Evolutionary conservation across 2,329 filamentous ascomycete species (phyloP), one percentile per base, ranked within the genome.

Genomic region (Nigrograna mackinnonii): DNA sequence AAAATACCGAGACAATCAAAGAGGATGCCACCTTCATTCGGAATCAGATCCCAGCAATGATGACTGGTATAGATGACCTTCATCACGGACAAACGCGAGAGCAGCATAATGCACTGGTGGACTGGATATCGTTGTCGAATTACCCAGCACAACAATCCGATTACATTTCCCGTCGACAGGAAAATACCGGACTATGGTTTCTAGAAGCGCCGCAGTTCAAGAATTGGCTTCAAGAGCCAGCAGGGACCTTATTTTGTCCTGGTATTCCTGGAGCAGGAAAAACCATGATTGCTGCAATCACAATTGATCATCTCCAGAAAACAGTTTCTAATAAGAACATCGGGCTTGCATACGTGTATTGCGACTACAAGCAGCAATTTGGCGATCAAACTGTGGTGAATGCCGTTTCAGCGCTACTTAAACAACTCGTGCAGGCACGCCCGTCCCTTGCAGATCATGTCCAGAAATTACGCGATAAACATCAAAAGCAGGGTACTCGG

Each of bases 281-380:
- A 41, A 65, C 60, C 1, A 51, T 62, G 26, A 48, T 60, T 9
- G 47, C 61, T 24, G 46, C 58, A 3, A 57, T 51, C 14, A 44
- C 45, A 14, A 49, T 62, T 16, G 49, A 59, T 17, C 21, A 38
- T 22, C 35, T 38, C 6, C 21, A 18, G 11, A 34, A 43, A n/a
- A 32, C 28, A 2, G 19, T 33, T 11, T 44, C 35, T 22, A 43
- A 41, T 17, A 39, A 21, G 22, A 32, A 16, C 9, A 5, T 22
- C 26, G 58, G 57, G 3, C 45, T 71, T 6, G 59, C 57, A 4
- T 71, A 64, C 20, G 9, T 67, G 3, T 71, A 61, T 37, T 68
- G 55, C 39, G 61, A 68, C 22, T 67, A 62, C 33, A 49, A 50
- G 6, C 41, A 32, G 1, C 49, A 56, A 3, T n/a, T n/a, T n/a